A percentile compares a stretch with the other conserved stretches of the same genome.
phyloP scores from a whole-genome alignment of 495 filamentous ascomycete species.

The Thozetella sp. region DNA sequence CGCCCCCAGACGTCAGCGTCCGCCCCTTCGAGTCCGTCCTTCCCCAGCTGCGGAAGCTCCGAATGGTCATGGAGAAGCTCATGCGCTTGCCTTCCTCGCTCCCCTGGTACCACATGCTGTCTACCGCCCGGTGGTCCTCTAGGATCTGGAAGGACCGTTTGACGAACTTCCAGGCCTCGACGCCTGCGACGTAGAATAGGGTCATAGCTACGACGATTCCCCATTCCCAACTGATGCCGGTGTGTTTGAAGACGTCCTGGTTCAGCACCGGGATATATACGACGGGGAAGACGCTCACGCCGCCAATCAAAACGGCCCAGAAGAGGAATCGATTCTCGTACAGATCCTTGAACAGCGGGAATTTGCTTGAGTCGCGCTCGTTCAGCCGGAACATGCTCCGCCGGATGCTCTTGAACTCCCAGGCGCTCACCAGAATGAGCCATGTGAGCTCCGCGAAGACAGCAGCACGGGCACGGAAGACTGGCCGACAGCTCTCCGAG shows the following conservation, averaged over 20 bases:
- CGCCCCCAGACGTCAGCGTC: not conserved
- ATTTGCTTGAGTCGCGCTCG: slow-evolving; percentile 45
- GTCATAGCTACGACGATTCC: slow-evolving; percentile 60
- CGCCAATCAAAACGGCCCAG: slow-evolving; percentile 69
- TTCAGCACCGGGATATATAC: slow-evolving; percentile 76
- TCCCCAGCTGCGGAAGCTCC: slow-evolving; percentile 42
- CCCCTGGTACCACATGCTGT: slow-evolving; percentile 43
- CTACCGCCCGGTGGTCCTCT: slow-evolving; percentile 39
- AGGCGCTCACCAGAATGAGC: slow-evolving; percentile 71
- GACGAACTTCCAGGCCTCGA: slow-evolving; percentile 68
- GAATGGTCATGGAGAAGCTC: slow-evolving; percentile 41
- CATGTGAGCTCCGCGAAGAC: slow-evolving; percentile 78
- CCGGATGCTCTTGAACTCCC: slow-evolving; percentile 75
- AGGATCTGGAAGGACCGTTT: slow-evolving; percentile 56
- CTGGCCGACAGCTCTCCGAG: slow-evolving; percentile 54
- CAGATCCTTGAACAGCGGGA: slow-evolving; percentile 64
- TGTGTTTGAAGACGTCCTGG: slow-evolving; percentile 72
- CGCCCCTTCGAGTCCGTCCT: slow-evolving; percentile 26
- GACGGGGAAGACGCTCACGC: slow-evolving; percentile 68
- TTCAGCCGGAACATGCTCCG: slow-evolving; percentile 71
- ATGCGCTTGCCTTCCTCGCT: slow-evolving; percentile 37
- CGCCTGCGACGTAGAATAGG: slow-evolving; percentile 58
- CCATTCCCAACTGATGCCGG: slow-evolving; percentile 77
- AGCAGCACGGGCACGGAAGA: slow-evolving; percentile 77
- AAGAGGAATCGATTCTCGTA: slow-evolving; percentile 76